A percentile compares a stretch with the other conserved stretches of the same genome.
Evolutionary conservation across 176 grass and related monocot species (phyloP).

Genomic region (Elaeis guineensis): DNA sequence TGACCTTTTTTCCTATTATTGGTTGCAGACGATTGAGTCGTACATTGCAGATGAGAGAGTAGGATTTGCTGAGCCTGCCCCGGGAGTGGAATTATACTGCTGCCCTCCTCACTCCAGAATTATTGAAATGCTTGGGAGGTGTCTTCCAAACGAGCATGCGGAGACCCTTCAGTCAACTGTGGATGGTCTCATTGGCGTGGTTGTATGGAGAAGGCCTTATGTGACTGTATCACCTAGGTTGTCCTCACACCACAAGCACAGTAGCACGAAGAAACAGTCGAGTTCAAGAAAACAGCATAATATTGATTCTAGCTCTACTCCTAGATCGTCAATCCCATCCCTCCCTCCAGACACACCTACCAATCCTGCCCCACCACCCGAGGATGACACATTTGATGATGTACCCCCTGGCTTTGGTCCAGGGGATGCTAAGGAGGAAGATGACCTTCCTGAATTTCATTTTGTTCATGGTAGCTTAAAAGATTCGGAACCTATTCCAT

Average conservation of each 20-base stretch:
- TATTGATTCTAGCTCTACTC: constrained; percentile 16
- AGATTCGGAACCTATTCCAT: not conserved
- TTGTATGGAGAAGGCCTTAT: constrained; percentile 49
- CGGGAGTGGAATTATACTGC: constrained; percentile 62
- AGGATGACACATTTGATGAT: constrained; percentile 25
- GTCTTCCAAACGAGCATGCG: constrained; percentile 41
- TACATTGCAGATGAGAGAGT: constrained; percentile 59
- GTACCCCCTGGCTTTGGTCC: constrained; percentile 42
- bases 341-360: constrained; percentile 14
- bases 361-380: constrained; percentile 3
- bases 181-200: constrained; percentile 33
- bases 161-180: constrained; percentile 11
- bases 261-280: constrained; percentile 17
- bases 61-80: constrained; percentile 35
- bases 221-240: constrained; percentile 21
- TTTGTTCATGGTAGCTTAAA: constrained; percentile 21
- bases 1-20: not conserved
- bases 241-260: constrained; percentile 32
- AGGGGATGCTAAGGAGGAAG: constrained; percentile 32
- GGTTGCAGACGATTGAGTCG: constrained; percentile 42
- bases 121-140: constrained; percentile 28
- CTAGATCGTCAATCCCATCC: constrained; percentile 14
- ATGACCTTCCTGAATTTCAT: constrained; percentile 48
- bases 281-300: constrained; percentile 42
- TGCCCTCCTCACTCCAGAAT: constrained; percentile 45